phyloP scores from a whole-genome alignment of 2,329 filamentous ascomycete species.

The Fusarium mexicanum region DNA sequence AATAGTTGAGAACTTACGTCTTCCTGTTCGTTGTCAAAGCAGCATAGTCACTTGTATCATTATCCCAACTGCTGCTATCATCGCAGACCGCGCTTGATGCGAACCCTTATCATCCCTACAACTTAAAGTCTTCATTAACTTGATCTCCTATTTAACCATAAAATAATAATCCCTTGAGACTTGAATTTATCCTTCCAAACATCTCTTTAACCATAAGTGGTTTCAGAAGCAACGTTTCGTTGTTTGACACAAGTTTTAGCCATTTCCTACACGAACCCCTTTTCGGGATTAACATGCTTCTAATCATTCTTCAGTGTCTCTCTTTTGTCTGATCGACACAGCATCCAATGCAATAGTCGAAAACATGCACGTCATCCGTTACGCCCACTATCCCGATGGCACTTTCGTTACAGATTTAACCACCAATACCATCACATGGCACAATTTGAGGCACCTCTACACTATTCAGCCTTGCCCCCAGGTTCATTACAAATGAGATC shows the following conservation, averaged over 20 bases:
- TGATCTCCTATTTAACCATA: background rate
- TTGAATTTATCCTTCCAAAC: background rate
- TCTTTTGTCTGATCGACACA: no score
- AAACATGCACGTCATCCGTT: background rate
- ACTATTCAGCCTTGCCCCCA: background rate
- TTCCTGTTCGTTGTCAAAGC: background rate
- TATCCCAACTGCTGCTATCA: no score
- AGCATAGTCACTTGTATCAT: background rate
- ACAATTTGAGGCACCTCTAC: background rate
- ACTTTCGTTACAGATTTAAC: background rate
- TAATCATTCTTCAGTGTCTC: background rate
- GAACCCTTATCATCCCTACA: background rate
- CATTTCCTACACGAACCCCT: conserved; percentile 13
- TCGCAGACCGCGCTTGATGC: background rate
- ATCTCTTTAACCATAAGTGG: conserved; percentile 1
- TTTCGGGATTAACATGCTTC: conserved; percentile 6
- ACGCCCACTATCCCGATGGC: conserved; percentile 3
- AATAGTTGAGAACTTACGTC: background rate
- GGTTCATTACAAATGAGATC: background rate
- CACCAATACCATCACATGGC: background rate
- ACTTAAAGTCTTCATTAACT: background rate
- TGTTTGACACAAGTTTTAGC: background rate
- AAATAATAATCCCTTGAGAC: background rate
- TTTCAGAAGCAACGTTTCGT: background rate
- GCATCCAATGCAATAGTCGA: background rate